Base-by-base conservation (phyloP, 148 eudicot species). In the Diospyros kaki region DNA sequence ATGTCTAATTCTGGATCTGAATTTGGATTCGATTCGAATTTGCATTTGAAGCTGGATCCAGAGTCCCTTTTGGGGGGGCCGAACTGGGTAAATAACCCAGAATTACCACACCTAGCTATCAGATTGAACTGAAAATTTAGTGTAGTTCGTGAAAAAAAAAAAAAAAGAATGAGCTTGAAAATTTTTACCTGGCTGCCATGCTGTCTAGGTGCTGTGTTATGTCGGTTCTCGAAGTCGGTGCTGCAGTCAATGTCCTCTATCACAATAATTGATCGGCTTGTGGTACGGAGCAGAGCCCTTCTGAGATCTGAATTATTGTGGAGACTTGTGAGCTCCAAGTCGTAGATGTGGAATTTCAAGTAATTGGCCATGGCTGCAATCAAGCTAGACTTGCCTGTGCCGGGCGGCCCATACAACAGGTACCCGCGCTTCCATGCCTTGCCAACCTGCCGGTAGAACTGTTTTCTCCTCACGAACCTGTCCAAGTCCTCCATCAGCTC, bases 211-310 rank as follows among this genome's bases (percentile, higher is more conserved):
- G 40, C 45, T 62, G 68, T 68, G 39, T 41, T 76, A 6, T 55
- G 42, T 65, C 78, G 58, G 56, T 74, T 66, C 2, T 72, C 51
- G n/a, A 75, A 68, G 1, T 79, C 77, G 1, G 39, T 58, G 38
- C 46, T 79, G 66, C 81, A 79, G 73, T 79, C 81, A 58, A 79
- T 73, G 61, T 79, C 81, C 64, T 79, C 81, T 4, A 79, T 68
- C 60, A 79, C 73, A 43, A 79, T 58, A 9, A 73, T 79, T 5
- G 81, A 79, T 62, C 55, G 46, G 58, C 73, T 79, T 6, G 55
- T n/a, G 9, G 77, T 79, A 10, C 28, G 2, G 15, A 79, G 6
- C 58, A 79, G 42, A 64, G 68, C 5, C 40, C 71, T 79, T 58
- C 66, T 73, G 7, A 79, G 50, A 6, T 62, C 48, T 9, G 81